A percentile compares a stretch with the other conserved stretches of the same genome.
phyloP scores from a whole-genome alignment of 2,329 filamentous ascomycete species.

The Fusarium napiforme region DNA sequence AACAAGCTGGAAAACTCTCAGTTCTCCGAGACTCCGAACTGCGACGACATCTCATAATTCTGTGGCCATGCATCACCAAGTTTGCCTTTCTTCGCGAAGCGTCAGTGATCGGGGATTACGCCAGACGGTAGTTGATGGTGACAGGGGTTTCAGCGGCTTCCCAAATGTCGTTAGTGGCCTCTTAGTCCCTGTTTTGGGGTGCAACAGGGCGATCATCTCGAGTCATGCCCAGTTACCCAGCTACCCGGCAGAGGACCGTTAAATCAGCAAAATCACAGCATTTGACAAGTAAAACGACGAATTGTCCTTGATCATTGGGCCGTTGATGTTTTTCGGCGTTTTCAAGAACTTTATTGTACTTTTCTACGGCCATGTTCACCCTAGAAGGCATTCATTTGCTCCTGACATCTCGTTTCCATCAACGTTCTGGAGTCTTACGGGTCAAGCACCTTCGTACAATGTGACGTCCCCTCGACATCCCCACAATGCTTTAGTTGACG shows the following conservation, averaged over 20 bases:
- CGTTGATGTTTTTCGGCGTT: accelerated
- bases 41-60: neutral
- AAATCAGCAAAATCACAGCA: neutral
- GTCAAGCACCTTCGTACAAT: accelerated
- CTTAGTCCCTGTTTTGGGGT: neutral
- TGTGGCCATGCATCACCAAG: accelerated
- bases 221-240: accelerated
- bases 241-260: neutral
- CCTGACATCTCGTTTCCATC: accelerated
- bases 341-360: accelerated
- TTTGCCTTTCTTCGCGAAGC: neutral
- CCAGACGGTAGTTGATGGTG: neutral
- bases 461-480: accelerated
- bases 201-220: neutral
- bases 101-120: neutral
- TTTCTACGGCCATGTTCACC: accelerated
- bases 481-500: neutral
- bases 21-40: too few species aligned
- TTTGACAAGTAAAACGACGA: accelerated
- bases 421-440: accelerated
- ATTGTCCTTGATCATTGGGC: accelerated
- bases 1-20: too few species aligned
- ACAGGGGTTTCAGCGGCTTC: neutral
- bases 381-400: accelerated
- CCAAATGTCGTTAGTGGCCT: neutral